Base-by-base conservation (phyloP, 2,329 filamentous ascomycete species). In the Laburnicola sp. region DNA sequence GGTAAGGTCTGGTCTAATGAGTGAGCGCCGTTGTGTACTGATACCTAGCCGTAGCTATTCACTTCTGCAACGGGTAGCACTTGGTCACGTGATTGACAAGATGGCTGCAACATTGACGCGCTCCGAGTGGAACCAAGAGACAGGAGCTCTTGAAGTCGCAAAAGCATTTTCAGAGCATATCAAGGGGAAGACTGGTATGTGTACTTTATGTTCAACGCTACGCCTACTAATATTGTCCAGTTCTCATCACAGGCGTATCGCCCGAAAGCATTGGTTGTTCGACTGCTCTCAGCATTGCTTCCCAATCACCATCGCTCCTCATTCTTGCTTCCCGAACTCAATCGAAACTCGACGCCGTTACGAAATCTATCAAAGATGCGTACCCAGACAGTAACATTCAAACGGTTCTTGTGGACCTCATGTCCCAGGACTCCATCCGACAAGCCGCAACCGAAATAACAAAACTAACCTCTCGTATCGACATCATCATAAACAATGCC, bases 401-500 rank as follows among this genome's bases (percentile, higher is more conserved):
- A 9, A 56, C 57, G 0, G 59, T 70, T 3, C 22, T 59, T 1
- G 59, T 77, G n/a, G 74, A 78, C 50, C 67, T 78, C 16, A 63
- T 66, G 46, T 74, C 70, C 0, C 69, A 75, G 51, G 63, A 63
- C 4, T 69, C 70, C 5, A 58, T 76, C 26, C 59, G 64, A 32
- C 50, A 60, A 22, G 74, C 75, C 7, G 75, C 73, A 2, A 53
- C 65, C 4, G 61, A 62, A 4, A 54, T 70, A 4, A 40, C 63
- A 1, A 41, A 63, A 16, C 48, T 68, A 1, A 54, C 64, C 4
- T 62, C 69, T 16, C 58, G 45, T n/a, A 62, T 79, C 8, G 74
- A 79, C 51, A 58, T 78, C 16, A 65, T 78, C n/a, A 73, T 78
- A 53, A 70, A 73, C 57, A 78, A 79, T 45, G 77, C 77, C 1